phyloP scores from a whole-genome alignment of 768 basidiomycete species.

The Phanerochaete sordida region DNA sequence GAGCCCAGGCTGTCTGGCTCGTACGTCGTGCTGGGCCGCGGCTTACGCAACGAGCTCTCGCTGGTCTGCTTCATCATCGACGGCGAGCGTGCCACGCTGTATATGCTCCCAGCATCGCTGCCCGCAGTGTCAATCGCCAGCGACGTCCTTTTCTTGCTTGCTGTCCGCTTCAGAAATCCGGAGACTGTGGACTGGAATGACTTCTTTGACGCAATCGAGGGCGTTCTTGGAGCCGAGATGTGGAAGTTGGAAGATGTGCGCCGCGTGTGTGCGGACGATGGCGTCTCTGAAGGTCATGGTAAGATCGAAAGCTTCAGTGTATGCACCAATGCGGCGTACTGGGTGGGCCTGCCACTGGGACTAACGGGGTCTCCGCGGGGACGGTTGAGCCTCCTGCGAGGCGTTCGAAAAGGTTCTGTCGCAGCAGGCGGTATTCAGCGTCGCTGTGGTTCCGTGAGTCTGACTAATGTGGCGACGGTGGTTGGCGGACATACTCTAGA shows the following conservation, averaged over 20 bases:
- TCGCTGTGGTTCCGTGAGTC: slow-evolving; percentile 46
- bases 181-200: slow-evolving; percentile 33
- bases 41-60: slow-evolving; percentile 44
- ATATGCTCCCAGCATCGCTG: slow-evolving; percentile 27
- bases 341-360: slow-evolving; percentile 41
- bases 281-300: too few species aligned
- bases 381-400: slow-evolving; percentile 56
- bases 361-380: slow-evolving; percentile 60
- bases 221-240: slow-evolving; percentile 19
- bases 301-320: too few species aligned
- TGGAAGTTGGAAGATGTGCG: slow-evolving; percentile 21
- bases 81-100: slow-evolving; percentile 21
- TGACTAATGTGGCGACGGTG: background rate
- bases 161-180: slow-evolving; percentile 31
- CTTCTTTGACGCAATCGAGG: slow-evolving; percentile 31
- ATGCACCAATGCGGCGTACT: background rate
- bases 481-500: slow-evolving; percentile 50
- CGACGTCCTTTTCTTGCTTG: slow-evolving; percentile 25
- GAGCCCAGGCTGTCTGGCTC: background rate
- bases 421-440: slow-evolving; percentile 80
- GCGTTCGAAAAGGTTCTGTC: slow-evolving; percentile 82
- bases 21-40: slow-evolving; percentile 42
- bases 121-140: slow-evolving; percentile 15
- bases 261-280: slow-evolving; percentile 15
- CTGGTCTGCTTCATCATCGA: slow-evolving; percentile 44